Base-by-base conservation (phyloP, 2,329 filamentous ascomycete genomes). In the Coniella lustricola region DNA sequence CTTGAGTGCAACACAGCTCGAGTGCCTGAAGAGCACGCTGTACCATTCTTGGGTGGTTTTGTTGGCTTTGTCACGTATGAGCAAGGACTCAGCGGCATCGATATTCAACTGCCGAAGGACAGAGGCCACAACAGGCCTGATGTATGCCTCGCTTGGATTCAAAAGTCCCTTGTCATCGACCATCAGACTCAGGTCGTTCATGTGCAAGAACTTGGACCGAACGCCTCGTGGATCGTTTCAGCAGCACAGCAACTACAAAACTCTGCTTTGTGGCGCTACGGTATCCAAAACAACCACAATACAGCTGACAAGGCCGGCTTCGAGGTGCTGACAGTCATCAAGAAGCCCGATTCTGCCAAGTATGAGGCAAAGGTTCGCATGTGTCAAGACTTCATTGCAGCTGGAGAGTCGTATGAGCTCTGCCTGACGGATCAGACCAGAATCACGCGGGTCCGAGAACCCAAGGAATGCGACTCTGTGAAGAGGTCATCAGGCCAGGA, bases 21-120 rank as follows among this genome's bases (percentile, higher is more conserved):
- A 22, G 48, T 57, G 22, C 53, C 58, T 0, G 58, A 62, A 14
- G 47, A 49, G 21, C 8, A 41, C 7, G 40, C 47, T 32, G 67
- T 67, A 0, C 77, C 86, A 0, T 95, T 95, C 61, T 81, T 87
- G 65, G 90, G 88, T 44, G 90, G 90, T 0, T 82, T 95, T 51
- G 80, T 95, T 67, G 90, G 90, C 0, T 94, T 85, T 59, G 76
- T 89, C 44, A 89, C 87, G 0, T 95, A 95, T 52, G 90, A 95
- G 63, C 80, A 90, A 61, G 87, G 88, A 0, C 69, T 94, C 1
- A 70, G 74, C 55, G 80, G 74, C 16, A 81, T 82, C 46, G 65
- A 70, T 43, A 69, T 85, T 18, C 17, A 54, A 1, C 46, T 66
- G 9, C 55, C 65, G 2, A 55, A 57, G n/a, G 55, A 60, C 3